These are phyloP conservation scores for Trypanosoma theileri DNA, from an alignment of 208 protist genomes.

Conservation along the genomic window DNA sequence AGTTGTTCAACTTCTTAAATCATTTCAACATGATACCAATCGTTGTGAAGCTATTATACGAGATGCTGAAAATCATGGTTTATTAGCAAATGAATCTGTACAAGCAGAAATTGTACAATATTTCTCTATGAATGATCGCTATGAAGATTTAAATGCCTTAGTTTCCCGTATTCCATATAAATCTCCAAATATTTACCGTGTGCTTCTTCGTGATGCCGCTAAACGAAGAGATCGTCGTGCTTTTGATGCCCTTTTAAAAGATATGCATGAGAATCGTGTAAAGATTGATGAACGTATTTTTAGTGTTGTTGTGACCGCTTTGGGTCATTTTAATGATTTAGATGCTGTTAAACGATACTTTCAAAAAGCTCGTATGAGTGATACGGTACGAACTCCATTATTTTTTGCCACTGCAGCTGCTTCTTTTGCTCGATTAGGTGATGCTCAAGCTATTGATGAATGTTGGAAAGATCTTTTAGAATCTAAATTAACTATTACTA, in stretches of 20 bases:
- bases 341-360: constrained; percentile 68
- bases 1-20: constrained; percentile 68
- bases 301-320: constrained; percentile 66
- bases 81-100: constrained; percentile 65
- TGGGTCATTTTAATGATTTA: constrained; percentile 67
- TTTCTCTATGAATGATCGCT: constrained; percentile 55
- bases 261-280: constrained; percentile 47
- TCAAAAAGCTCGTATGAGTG: constrained; percentile 45
- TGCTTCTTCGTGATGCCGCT: constrained; percentile 72
- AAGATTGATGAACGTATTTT: constrained; percentile 76
- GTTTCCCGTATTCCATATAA: constrained; percentile 60
- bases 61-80: constrained; percentile 68
- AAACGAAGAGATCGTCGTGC: constrained; percentile 47
- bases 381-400: constrained; percentile 48
- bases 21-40: constrained; percentile 44
- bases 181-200: constrained; percentile 71
- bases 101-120: constrained; percentile 78
- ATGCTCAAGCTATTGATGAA: constrained; percentile 55
- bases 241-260: constrained; percentile 56
- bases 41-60: constrained; percentile 56
- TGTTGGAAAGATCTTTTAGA: constrained; percentile 78
- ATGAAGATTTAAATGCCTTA: constrained; percentile 59
- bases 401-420: constrained; percentile 85
- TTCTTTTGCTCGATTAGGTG: constrained; percentile 65
- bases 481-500: constrained; percentile 77